A percentile compares a stretch with the other conserved stretches of the same genome.
Conservation (phyloP, 257 asterid genomes). For the Haberlea rhodopensis region DNA sequence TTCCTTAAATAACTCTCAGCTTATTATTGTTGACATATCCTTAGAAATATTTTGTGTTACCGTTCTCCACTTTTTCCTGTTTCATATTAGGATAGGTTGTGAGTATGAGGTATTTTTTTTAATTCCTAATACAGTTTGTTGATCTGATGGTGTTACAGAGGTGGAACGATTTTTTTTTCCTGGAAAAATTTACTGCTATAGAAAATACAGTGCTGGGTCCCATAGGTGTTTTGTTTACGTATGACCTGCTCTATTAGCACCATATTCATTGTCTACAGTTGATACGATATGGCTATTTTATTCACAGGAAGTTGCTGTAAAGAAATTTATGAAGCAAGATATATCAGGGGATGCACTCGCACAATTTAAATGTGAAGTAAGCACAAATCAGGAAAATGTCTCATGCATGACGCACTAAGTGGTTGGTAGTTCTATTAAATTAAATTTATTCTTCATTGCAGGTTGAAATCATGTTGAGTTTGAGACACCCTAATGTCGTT, state of each 20-base stretch:
- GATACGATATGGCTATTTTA: constrained; percentile 17
- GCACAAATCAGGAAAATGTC: constrained; percentile 19
- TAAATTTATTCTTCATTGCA: constrained; percentile 33
- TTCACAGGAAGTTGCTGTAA: constrained; percentile 95
- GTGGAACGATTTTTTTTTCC: no score
- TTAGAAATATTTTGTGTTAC: constrained; percentile 11
- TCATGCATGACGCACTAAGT: constrained; percentile 4
- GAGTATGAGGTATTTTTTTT: no score
- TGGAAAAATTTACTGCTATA: constrained; percentile 7
- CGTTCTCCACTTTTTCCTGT: neutral
- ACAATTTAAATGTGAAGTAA: constrained; percentile 87
- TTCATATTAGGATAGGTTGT: no score
- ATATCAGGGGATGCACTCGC: constrained; percentile 88
- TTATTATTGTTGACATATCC: constrained; percentile 9
- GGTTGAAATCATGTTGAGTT: constrained; percentile 90
- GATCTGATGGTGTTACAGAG: no score
- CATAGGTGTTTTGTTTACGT: neutral
- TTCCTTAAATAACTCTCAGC: constrained; percentile 2
- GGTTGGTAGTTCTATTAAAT: no score
- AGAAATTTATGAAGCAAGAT: constrained; percentile 95
- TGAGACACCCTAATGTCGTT: constrained; percentile 98
- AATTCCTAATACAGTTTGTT: no score
- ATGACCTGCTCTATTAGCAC: neutral
- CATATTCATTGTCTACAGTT: neutral
- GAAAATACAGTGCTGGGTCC: constrained; percentile 5